Evolutionary conservation across 805 yeast genomes (phyloP), one percentile per base, ranked within the genome.

Genomic region (Wickerhamiella alocasiicola): DNA sequence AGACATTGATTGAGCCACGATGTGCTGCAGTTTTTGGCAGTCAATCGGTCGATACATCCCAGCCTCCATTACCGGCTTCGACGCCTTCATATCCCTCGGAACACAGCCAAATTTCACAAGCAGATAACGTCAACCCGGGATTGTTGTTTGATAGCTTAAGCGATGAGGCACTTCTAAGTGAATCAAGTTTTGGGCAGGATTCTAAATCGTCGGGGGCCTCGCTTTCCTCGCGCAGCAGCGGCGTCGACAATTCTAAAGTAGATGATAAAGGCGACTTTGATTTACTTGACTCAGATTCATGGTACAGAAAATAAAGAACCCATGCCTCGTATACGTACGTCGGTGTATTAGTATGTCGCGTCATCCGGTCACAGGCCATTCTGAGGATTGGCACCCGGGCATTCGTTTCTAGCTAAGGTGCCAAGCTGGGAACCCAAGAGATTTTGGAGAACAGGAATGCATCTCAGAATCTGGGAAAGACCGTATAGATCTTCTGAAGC

Each of bases 231-330:
- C 33, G 11, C 15, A n/a, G 7, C 7, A 17, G 6, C 9, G 20
- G 15, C 23, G 9, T n/a, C 9, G 26, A 23, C 11, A 23, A 23
- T 23, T 11, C 11, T 11, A 23, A 23, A 7, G 26, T 11, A 6
- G 23, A 34, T 19, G 30, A 26, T 7, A 6, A 21, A 6, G n/a
- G 17, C 4, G 38, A 34, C 19, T 25, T 37, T 16, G 41, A 37
- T 25, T n/a, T 37, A n/a, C 21, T 37, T 7, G 41, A 37, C 17
- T 29, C 41, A 4, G 41, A 37, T 23, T 20, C 33, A 5, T 37
- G 41, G 41, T 37, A 37, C 23, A 20, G n/a, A 13, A 30, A 18
- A 6, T 6, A n/a, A n/a, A n/a, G n/a, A n/a, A n/a, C n/a, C n/a
- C n/a, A n/a, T n/a, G n/a, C n/a, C n/a, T n/a, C n/a, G n/a, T n/a